Base-by-base conservation (phyloP, 2,329 filamentous ascomycete genomes). In the Cryphonectria parasitica region DNA sequence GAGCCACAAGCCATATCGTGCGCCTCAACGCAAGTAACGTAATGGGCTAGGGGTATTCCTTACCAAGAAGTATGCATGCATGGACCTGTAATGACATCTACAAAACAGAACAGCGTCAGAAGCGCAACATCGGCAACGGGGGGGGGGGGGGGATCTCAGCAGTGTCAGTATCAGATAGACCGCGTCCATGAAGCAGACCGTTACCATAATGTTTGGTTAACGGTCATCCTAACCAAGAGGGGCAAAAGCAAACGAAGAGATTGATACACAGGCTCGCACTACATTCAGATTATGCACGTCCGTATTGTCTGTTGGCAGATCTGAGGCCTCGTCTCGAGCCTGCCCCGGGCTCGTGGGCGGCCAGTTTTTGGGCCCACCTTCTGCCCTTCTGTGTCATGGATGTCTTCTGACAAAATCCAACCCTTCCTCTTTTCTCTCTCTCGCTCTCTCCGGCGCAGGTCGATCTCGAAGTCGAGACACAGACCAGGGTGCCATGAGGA, bases 221-320 rank as follows among this genome's bases (percentile, higher is more conserved):
- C 15, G 28, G 68, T 36, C 61, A 22, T 41, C 10, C 66, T 60
- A 52, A 31, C 69, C 71, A 63, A 56, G 54, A 72, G 66, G n/a
- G 65, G 68, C 49, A 67, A 72, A 68, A 28, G 5, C 31, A 69
- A 72, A 72, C 71, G 71, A 71, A 64, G 15, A 34, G 8, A 7
- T 63, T 28, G 61, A 52, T 63, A 28, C 68, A 58, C 45, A 56
- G 36, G 17, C 58, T 66, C 25, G 49, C 61, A 65, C 61, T 41
- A 43, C 61, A 63, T 49, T 36, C 25, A 62, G 60, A 72, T 67
- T 54, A 65, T 64, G 62, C 43, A 61, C 36, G 17, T 67, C 25
- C 31, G 54, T 67, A 39, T 63, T 64, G 34, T 34, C 31, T 58
- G 54, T 45, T 41, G 43, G 28, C 54, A 64, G 62, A 68, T 68